Evolutionary conservation across 495 filamentous ascomycete genomes (phyloP), one percentile per base, ranked within the genome.

Genomic region (Pyrenula massariospora): DNA sequence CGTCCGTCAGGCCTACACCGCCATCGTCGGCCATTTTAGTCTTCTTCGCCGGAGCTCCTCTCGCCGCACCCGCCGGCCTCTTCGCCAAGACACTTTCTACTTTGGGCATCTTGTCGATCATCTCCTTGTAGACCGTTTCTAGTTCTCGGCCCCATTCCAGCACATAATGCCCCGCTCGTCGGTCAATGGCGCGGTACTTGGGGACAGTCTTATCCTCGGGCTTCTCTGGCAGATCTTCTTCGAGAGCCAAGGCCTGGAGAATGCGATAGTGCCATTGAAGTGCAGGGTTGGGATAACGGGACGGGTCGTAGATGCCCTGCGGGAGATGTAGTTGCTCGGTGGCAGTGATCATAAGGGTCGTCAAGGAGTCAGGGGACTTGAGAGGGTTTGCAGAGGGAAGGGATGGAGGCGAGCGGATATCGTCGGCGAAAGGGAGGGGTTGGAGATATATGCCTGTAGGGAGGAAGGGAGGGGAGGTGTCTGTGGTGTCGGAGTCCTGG

Each of bases 231-330:
- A 91, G 67, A 52, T 96, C 93, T 65, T 99, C 94, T 25, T 95
- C 91, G 12, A 99, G 70, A 1, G 94, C 94, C 50, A 95, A 78
- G 3, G 88, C 89, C 68, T 99, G 94, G 2, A 99, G 73, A 48
- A 97, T 92, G 50, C 84, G 85, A 71, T 97, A 99, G 69, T 96
- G 91, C 94, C 94, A 99, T 75, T 99, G 94, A 54, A 99, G 79
- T 0, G 86, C 80, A 47, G 94, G 93, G 61, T 99, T 99, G 0
- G 94, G 89, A 64, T 97, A 97, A 65, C 87, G 92, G 1, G 72
- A 68, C 15, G 92, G 90, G 57, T 91, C 84, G 64, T 95, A 99
- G 2, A 74, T 65, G 1, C 81, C 91, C 61, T 87, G 90, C 0
- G 94, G 94, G 11, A 99, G 83, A 62, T 97, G 91, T 11, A 99